phyloP scores from a whole-genome alignment of 2,329 filamentous ascomycete genomes.

The Pseudocercospora eumusae region DNA sequence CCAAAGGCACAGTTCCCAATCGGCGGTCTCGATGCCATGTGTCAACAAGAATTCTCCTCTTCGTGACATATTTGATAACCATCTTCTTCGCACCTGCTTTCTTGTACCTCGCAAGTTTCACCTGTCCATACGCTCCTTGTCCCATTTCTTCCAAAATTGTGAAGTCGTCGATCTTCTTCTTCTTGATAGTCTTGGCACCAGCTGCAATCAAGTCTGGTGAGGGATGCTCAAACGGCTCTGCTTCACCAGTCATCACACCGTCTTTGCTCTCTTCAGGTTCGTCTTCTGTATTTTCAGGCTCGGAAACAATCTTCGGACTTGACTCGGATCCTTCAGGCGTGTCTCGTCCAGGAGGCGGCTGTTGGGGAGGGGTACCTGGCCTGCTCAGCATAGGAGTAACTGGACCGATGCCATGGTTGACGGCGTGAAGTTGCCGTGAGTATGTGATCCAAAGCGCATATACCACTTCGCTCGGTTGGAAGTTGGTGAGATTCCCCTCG shows the following conservation, averaged over 20 bases:
- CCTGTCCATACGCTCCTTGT: conserved; percentile 94
- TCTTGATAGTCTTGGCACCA: conserved; percentile 46
- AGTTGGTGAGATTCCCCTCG: conserved; percentile 59
- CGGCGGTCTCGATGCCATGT: conserved; percentile 95
- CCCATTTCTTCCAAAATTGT: conserved; percentile 96
- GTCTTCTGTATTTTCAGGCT: conserved; percentile 30
- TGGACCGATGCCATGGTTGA: conserved; percentile 61
- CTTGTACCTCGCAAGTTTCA: conserved; percentile 89
- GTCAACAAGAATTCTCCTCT: conserved; percentile 92
- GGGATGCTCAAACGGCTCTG: conserved; percentile 43
- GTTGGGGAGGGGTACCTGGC: conserved; percentile 70
- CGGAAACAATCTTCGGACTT: conserved; percentile 40
- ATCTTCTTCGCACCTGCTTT: conserved; percentile 71
- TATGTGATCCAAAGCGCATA: conserved; percentile 98
- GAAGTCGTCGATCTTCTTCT: conserved; percentile 88
- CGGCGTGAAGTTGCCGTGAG: conserved; percentile 84
- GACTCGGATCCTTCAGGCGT: conserved; percentile 26
- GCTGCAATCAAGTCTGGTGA: conserved; percentile 40
- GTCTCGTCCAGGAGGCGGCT: conserved; percentile 52
- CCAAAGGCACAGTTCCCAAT: conserved; percentile 89
- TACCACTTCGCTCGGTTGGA: conserved; percentile 70
- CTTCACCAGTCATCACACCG: conserved; percentile 22
- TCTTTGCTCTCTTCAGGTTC: conserved; percentile 28
- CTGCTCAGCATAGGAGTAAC: conserved; percentile 66
- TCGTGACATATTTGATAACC: conserved; percentile 97